A percentile compares a stretch with the other conserved stretches of the same genome.
These are phyloP conservation scores for Ogataea henricii DNA, from an alignment of 805 yeast species.

Conservation along the genomic window DNA sequence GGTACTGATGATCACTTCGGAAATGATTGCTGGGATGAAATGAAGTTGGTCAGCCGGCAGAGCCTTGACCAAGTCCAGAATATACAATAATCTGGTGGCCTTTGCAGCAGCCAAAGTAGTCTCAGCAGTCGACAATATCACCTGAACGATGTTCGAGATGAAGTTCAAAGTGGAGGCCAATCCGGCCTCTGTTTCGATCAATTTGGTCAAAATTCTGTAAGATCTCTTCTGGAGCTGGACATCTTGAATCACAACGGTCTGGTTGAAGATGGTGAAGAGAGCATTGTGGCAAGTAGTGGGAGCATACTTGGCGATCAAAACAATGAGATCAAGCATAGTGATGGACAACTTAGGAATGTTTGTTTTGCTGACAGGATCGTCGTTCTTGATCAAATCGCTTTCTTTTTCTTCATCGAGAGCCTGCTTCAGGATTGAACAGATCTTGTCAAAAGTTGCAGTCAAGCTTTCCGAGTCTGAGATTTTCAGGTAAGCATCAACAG, in stretches of 20 bases:
- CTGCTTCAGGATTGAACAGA: conserved; percentile 73
- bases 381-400: conserved; percentile 35
- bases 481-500: conserved; percentile 78
- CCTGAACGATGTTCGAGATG: conserved; percentile 58
- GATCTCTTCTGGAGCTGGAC: conserved; percentile 85
- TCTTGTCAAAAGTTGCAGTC: conserved; percentile 77
- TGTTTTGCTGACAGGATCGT: conserved; percentile 33
- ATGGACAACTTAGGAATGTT: conserved; percentile 59
- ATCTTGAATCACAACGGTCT: conserved; percentile 59
- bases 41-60: conserved; percentile 66
- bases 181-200: conserved; percentile 73
- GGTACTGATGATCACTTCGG: conserved; percentile 87
- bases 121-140: conserved; percentile 58
- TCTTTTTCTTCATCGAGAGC: conserved; percentile 64
- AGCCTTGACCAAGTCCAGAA: conserved; percentile 58
- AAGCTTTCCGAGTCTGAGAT: conserved; percentile 70
- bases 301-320: conserved; percentile 82
- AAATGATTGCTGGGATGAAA: conserved; percentile 78
- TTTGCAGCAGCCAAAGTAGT: conserved; percentile 72
- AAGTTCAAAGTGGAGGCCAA: conserved; percentile 51
- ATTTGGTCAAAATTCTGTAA: conserved; percentile 71
- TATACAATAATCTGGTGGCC: conserved; percentile 73
- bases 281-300: conserved; percentile 72
- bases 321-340: conserved; percentile 90
- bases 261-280: conserved; percentile 73